phyloP scores from a whole-genome alignment of 2,329 filamentous ascomycete genomes.

The Oidium heveae region DNA sequence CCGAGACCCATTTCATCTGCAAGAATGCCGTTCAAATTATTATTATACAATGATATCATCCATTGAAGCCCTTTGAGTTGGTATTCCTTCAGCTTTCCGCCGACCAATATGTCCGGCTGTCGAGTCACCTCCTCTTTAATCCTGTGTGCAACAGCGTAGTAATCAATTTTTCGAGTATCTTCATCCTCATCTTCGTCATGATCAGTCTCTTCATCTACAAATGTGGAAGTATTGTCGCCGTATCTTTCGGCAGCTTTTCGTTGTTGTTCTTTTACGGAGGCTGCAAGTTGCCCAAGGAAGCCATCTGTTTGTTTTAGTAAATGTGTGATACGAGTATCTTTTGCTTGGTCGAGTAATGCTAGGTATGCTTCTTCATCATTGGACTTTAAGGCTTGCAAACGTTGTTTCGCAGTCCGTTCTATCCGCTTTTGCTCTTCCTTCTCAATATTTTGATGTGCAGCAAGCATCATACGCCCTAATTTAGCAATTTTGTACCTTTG shows the following conservation, averaged over 20 bases:
- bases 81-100: slow-evolving; percentile 87
- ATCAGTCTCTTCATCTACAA: slow-evolving; percentile 33
- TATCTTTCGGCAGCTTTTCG: slow-evolving; percentile 58
- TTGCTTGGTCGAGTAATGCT: slow-evolving; percentile 91
- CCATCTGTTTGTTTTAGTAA: slow-evolving; percentile 90
- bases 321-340: slow-evolving; percentile 97
- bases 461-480: slow-evolving; percentile 67
- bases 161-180: slow-evolving; percentile 69
- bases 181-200: slow-evolving; percentile 43
- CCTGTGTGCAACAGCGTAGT: slow-evolving; percentile 93
- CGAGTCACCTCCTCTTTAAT: slow-evolving; percentile 74
- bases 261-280: slow-evolving; percentile 85
- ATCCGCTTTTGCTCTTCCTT: slow-evolving; percentile 98
- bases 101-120: slow-evolving; percentile 70
- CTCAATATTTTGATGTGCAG: slow-evolving; percentile 86
- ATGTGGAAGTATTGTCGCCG: slow-evolving; percentile 31
- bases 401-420: slow-evolving; percentile 92
- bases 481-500: slow-evolving; percentile 60
- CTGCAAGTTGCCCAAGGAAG: slow-evolving; percentile 85
- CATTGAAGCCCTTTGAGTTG: slow-evolving; percentile 96
- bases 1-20: slow-evolving; percentile 99
- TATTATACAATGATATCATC: slow-evolving; percentile 99
- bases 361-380: slow-evolving; percentile 99
- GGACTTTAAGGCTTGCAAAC: slow-evolving; percentile 93
- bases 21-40: slow-evolving; percentile 95